phyloP scores from a whole-genome alignment of 257 asterid species.

The Schizonepeta tenuifolia region DNA sequence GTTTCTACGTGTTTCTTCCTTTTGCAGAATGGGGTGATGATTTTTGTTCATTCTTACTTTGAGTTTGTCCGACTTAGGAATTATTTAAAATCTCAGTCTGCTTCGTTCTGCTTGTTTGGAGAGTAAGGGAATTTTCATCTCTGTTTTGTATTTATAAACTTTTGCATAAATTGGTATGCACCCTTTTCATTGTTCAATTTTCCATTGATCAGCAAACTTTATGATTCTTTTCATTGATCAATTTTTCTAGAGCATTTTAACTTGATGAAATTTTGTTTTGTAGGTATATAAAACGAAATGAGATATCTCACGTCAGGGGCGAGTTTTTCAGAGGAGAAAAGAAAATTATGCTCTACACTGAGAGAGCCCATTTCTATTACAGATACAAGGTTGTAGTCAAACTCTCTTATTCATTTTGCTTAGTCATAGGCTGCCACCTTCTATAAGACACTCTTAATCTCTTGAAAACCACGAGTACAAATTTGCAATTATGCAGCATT shows the following conservation, averaged over 20 bases:
- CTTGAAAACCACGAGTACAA: not conserved
- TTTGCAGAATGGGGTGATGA: constrained; percentile 82
- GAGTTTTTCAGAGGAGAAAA: constrained; percentile 79
- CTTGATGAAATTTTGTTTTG: constrained; percentile 1
- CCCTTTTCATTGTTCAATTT: not conserved
- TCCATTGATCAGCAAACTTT: not conserved
- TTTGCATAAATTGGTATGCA: constrained; percentile 5
- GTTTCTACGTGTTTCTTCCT: constrained; percentile 15
- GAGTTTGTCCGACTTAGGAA: constrained; percentile 88
- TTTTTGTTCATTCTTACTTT: constrained; percentile 83
- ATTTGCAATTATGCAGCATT: not conserved
- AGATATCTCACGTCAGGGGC: constrained; percentile 86
- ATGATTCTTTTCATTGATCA: not conserved
- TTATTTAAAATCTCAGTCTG: constrained; percentile 77
- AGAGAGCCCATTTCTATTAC: constrained; percentile 96
- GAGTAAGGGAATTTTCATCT: constrained; percentile 61
- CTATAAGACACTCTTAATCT: not conserved
- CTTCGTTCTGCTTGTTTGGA: constrained; percentile 87
- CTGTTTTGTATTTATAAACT: constrained; percentile 6
- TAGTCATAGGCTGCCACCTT: too few species aligned
- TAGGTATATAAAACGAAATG: constrained; percentile 78
- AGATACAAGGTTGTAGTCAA: constrained; percentile 77
- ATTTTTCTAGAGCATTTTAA: too few species aligned
- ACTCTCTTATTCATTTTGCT: constrained; percentile 1
- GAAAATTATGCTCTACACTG: constrained; percentile 90